These are phyloP conservation scores for Hsuehochloa calcarea DNA, from an alignment of 176 grass and related monocot genomes.

Conservation along the genomic window DNA sequence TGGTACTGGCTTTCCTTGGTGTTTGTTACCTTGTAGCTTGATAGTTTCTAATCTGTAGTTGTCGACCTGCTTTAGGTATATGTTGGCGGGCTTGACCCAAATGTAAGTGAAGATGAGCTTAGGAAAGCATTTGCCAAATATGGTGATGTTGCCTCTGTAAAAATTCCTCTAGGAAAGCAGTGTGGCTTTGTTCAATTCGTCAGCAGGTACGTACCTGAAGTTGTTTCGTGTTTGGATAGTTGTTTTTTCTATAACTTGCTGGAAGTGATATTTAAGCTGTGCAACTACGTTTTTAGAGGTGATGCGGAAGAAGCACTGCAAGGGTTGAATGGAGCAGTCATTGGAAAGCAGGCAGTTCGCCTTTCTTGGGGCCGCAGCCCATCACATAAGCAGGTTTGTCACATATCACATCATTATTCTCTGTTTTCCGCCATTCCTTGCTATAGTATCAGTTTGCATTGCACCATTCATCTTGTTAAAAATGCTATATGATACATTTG, in stretches of 20 bases:
- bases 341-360: constrained; percentile 86
- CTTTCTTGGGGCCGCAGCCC: constrained; percentile 96
- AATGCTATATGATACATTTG: neutral
- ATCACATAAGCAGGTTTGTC: constrained; percentile 72
- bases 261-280: neutral
- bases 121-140: constrained; percentile 82
- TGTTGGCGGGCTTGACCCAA: constrained; percentile 90
- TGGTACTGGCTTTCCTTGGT: neutral
- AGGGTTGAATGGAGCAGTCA: constrained; percentile 71
- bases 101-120: constrained; percentile 81
- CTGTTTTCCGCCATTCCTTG: neutral
- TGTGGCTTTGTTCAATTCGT: constrained; percentile 95
- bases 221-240: neutral
- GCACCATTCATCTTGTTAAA: constrained; percentile 5
- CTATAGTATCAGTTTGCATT: neutral
- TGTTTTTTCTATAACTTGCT: constrained; percentile 4
- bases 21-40: constrained; percentile 14
- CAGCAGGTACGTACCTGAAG: constrained; percentile 49
- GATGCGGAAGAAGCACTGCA: constrained; percentile 92
- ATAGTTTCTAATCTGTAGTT: constrained; percentile 34
- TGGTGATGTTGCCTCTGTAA: constrained; percentile 86
- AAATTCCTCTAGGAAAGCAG: constrained; percentile 94
- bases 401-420: neutral
- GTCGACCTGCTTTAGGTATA: constrained; percentile 59
- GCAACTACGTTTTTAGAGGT: constrained; percentile 43